Percentiles rank a stretch among this genome's conserved stretches.
phyloP scores from a whole-genome alignment of 495 filamentous ascomycete genomes.

The Aspergillus sclerotiicarbonarius region DNA sequence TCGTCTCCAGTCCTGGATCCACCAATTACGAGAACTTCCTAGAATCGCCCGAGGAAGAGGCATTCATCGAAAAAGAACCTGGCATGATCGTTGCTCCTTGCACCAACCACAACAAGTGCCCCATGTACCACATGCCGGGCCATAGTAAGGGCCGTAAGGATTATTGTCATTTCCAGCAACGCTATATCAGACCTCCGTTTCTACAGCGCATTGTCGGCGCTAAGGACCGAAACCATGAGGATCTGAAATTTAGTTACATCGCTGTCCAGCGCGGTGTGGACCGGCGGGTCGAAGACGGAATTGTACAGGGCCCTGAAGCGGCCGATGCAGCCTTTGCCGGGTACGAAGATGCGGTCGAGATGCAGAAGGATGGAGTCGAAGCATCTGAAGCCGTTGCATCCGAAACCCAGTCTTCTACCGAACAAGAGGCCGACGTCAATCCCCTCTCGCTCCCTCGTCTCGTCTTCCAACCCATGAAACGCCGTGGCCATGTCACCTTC shows the following conservation, averaged over 20 bases:
- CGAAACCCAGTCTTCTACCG: conserved; percentile 4
- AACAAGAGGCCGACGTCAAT: conserved; percentile 35
- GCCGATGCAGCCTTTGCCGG: conserved; percentile 52
- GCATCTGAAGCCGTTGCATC: not conserved
- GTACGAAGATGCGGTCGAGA: conserved; percentile 36
- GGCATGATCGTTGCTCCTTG: conserved; percentile 96
- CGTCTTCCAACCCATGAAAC: conserved; percentile 79
- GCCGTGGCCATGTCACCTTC: conserved; percentile 79
- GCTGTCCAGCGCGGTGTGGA: conserved; percentile 78
- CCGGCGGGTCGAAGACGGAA: conserved; percentile 36
- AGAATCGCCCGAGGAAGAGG: conserved; percentile 34
- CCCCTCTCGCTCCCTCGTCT: conserved; percentile 73
- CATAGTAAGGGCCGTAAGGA: conserved; percentile 72
- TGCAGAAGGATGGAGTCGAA: conserved; percentile 7
- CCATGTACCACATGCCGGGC: conserved; percentile 76
- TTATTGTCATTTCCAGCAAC: conserved; percentile 86
- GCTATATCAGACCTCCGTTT: conserved; percentile 80
- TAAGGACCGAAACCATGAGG: conserved; percentile 77
- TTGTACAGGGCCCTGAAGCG: conserved; percentile 42
- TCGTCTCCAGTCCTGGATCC: conserved; percentile 66
- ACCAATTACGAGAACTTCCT: conserved; percentile 41
- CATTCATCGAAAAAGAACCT: conserved; percentile 55
- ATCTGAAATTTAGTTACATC: conserved; percentile 84
- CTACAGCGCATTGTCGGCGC: conserved; percentile 75
- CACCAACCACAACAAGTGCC: conserved; percentile 85